Conservation (phyloP, 2,329 filamentous ascomycete genomes). For the Xylariaceae sp. region DNA sequence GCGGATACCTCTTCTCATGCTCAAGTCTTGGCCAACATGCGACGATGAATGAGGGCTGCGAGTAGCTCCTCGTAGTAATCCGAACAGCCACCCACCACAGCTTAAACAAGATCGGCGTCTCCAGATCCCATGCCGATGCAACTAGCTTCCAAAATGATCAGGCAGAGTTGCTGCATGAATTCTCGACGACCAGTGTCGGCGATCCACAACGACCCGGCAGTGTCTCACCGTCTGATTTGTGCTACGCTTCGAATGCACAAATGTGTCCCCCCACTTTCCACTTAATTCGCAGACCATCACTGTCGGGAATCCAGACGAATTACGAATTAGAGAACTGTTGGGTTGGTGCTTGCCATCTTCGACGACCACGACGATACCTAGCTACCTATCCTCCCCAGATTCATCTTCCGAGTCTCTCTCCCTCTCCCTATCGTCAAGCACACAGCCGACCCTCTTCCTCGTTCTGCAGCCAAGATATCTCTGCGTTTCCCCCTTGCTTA, state of each 20-base stretch:
- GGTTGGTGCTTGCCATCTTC: conserved; percentile 7
- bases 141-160: neutral
- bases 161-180: neutral
- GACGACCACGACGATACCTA: conserved; percentile 13
- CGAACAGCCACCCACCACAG: too few relatives aligned
- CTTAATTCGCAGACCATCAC: conserved; percentile 5
- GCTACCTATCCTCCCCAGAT: neutral
- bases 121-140: neutral
- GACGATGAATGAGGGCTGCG: too few relatives aligned
- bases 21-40: too few relatives aligned
- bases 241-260: neutral
- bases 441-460: neutral
- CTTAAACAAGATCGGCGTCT: too few relatives aligned
- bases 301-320: conserved; percentile 8
- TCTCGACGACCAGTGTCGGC: neutral
- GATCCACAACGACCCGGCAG: conserved; percentile 12
- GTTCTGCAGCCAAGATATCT: neutral
- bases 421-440: neutral
- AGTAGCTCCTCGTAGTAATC: too few relatives aligned
- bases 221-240: conserved; percentile 16
- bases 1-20: too few relatives aligned
- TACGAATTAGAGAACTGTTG: conserved; percentile 6
- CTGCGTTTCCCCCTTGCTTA: neutral
- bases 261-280: conserved; percentile 4
- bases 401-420: neutral